Base-by-base conservation (phyloP, 257 asterid genomes). In the Solanum corneliomulleri region DNA sequence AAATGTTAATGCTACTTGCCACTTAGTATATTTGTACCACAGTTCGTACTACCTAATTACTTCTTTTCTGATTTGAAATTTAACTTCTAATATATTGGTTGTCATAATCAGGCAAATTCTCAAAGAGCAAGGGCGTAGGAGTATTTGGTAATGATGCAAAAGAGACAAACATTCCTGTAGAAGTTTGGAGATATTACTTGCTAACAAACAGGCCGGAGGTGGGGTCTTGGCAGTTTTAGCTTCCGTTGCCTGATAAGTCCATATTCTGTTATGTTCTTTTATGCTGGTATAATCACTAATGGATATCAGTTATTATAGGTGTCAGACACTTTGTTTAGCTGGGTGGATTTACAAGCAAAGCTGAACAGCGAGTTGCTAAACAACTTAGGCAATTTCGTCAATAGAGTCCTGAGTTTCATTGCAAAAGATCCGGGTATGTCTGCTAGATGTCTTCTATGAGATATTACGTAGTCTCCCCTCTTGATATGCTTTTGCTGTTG, bases 111-210 rank as follows among this genome's bases (percentile, higher is more conserved):
- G 99, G 99, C 56, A 97, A 97, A 88, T 97, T 97, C 91, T 97
- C 99, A 33, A 96, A 97, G 91, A 97, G 96, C 88, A 95, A 96
- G 92, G 99, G 99, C 44, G 42, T 95, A 20, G 99, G 99, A 86
- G 99, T 97, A 71, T 97, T 97, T 90, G 99, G 99, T 69, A 97
- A 95, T 92, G 99, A 97, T 93, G 99, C 88, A 44, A 95, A 97
- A 88, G 97, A 92, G 78, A 93, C 99, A 42, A 91, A 86, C 82
- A 95, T 97, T 85, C 99, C 99, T 70, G 99, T 95, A 76, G 99
- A 96, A 92, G 99, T 96, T 64, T 96, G 99, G 99, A 92, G 99
- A 93, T 97, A 97, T 89, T 97, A 97, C 93, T 91, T 97, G 90
- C 94, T 97, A 87, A 92, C 98, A 41, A 97, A 96, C 87, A 93